phyloP scores from a whole-genome alignment of 371 early-diverging fungal species.

The Umbelopsis sp. region DNA sequence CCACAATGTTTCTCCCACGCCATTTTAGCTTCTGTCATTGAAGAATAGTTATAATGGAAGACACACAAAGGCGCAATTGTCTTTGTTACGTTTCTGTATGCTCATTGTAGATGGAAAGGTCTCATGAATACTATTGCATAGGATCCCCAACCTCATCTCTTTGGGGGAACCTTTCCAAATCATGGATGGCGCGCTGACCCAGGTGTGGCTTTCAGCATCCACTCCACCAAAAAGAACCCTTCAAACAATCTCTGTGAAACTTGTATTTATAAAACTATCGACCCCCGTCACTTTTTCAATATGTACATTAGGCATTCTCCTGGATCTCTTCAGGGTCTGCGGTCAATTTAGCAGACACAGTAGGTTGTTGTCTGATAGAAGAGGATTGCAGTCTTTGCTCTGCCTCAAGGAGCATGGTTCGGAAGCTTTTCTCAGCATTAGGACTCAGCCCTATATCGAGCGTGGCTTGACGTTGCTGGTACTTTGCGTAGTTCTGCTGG shows the following conservation, averaged over 20 bases:
- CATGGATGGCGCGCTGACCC: too few relatives aligned
- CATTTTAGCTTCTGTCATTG: too few relatives aligned
- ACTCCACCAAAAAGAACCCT: too few relatives aligned
- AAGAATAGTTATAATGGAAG: too few relatives aligned
- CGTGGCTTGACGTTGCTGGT: constrained; percentile 6
- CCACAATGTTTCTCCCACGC: too few relatives aligned
- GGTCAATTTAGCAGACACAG: background rate
- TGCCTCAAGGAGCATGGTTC: constrained; percentile 15
- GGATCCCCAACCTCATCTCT: too few relatives aligned
- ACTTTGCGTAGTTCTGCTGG: constrained; percentile 9
- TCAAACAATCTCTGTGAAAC: background rate
- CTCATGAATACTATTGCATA: too few relatives aligned
- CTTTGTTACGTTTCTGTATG: too few relatives aligned
- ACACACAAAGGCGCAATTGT: too few relatives aligned
- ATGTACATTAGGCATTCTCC: background rate
- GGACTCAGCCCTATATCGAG: constrained; percentile 11
- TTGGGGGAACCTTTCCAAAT: too few relatives aligned
- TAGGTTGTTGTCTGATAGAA: background rate
- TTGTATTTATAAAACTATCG: background rate
- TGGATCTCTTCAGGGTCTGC: constrained; percentile 9
- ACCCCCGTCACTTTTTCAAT: background rate
- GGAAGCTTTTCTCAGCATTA: constrained; percentile 17
- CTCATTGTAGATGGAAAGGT: too few relatives aligned
- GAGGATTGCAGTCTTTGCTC: constrained; percentile 4
- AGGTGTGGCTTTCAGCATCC: too few relatives aligned